Percentiles rank a stretch among this genome's conserved stretches.
Conservation (phyloP, 1,284 basidiomycete genomes). For the Moesziomyces globuligerus region DNA sequence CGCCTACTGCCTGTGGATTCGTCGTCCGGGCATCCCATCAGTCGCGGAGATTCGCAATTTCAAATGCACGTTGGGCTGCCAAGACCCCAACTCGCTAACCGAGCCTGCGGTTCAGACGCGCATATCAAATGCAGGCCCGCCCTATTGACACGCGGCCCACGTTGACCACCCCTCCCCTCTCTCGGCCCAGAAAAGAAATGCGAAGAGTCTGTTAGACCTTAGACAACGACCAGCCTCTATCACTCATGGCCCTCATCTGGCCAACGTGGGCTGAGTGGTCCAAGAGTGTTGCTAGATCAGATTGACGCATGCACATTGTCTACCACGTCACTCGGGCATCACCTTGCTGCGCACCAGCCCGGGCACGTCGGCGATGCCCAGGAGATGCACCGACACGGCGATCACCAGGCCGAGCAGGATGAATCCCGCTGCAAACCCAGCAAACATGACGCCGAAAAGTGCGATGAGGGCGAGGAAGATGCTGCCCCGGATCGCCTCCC, state of each 20-base stretch:
- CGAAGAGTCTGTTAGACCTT: neutral
- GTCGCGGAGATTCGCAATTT: neutral
- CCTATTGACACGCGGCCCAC: neutral
- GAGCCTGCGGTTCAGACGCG: neutral
- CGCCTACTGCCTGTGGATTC: neutral
- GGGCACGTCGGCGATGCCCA: conserved; percentile 42
- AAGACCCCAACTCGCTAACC: neutral
- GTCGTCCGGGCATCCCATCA: neutral
- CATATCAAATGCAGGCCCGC: neutral
- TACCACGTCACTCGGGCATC: conserved; percentile 27
- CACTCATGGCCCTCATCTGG: too few species aligned
- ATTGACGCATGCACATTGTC: neutral
- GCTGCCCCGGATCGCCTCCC: conserved; percentile 39
- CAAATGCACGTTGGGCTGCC: neutral
- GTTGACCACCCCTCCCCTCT: neutral
- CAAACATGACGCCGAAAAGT: conserved; percentile 19
- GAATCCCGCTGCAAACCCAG: conserved; percentile 30
- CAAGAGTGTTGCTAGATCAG: too few species aligned
- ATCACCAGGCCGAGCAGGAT: conserved; percentile 27
- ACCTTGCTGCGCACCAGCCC: conserved; percentile 33
- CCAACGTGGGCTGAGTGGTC: too few species aligned
- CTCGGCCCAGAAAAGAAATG: neutral
- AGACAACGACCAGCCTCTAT: too few species aligned
- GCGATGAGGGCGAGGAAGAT: conserved; percentile 28
- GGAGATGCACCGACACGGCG: conserved; percentile 27